Base-by-base conservation (phyloP, 495 filamentous ascomycete genomes). In the Penicillium flavigenum region DNA sequence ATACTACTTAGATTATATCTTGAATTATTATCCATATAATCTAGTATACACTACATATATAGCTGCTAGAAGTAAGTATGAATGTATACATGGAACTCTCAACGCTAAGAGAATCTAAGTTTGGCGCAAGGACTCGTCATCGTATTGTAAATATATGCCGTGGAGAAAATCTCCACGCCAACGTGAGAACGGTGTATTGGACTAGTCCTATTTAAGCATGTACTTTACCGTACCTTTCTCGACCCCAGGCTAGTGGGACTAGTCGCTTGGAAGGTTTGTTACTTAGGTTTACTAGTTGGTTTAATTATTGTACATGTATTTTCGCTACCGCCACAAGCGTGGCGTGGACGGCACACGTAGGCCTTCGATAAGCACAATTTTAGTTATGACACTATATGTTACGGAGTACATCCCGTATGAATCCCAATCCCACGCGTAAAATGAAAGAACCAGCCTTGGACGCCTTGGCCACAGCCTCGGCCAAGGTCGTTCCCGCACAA, bases 151-250 rank as follows among this genome's bases (percentile, higher is more conserved):
- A 57, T 19, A 12, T 14, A 43, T 6, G 46, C 11, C 19, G 54
- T 50, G 54, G 54, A 38, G 54, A 53, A 53, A 52, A 24, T 56
- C 44, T 34, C 54, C 45, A 56, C 54, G 32, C 43, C 34, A 49
- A 54, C 51, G 41, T 24, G 24, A 42, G n/a, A 6, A 2, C 16
- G 0, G 20, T n/a, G 51, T 44, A 53, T 32, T 44, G 17, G 3
- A 17, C 51, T 53, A 53, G 24, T 6, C 44, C 44, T 31, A 27
- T 47, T 55, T 24, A 20, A 24, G 44, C 9, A 46, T 19, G n/a
- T 36, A 20, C 16, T 31, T 4, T 24, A 5, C 1, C 2, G 26
- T 34, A 9, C 20, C 17, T 44, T 22, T n/a, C n/a, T 26, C 6
- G 19, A 29, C 20, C 53, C 31, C 11, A 55, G 53, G 53, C 53